Evolutionary conservation across 768 basidiomycete species (phyloP), one percentile per base, ranked within the genome.

Genomic region (Zangia roseola): DNA sequence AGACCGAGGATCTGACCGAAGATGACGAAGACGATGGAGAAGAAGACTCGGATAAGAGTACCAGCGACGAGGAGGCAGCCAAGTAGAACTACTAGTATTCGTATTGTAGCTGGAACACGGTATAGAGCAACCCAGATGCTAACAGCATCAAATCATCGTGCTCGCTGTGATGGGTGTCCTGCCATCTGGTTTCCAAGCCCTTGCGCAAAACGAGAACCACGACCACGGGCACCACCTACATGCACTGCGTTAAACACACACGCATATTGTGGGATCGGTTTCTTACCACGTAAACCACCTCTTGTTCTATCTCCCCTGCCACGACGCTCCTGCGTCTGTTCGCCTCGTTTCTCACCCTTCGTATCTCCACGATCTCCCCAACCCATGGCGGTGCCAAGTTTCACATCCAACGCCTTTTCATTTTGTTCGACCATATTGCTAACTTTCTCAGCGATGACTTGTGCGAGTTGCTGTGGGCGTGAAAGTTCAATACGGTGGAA

Each of bases 401-500:
- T 94, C 56, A 76, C 62, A 65, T 97, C 94, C 39, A 97, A 71
- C 1, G 81, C 74, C 74, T 94, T 95, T 70, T 97, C 94, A 60
- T 92, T 95, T 58, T 90, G 87, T 61, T 97, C 94, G 6, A 94
- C 84, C 81, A 97, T 77, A 17, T 79, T 75, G 21, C 79, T 83
- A 17, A 94, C 79, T 69, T 91, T 91, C 59, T 98, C 94, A 6
- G 95, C 88, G 36, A 99, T 79, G 34, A 82, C 80, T 61, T 88
- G 88, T 2, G 91, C 86, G n/a, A 97, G 75, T 65, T 93, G 88
- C 68, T 99, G 97, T 4, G 87, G 76, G 39, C 91, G 87, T 14
- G 88, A 84, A 31, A 90, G 78, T 58, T 97, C 94, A 49, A 92
- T 81, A 47, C 92, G 85, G 64, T 98, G 92, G 77, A 98, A 94